Evolutionary conservation across 345 rosid genomes (phyloP).

Genomic region (Eucalyptus rudis): DNA sequence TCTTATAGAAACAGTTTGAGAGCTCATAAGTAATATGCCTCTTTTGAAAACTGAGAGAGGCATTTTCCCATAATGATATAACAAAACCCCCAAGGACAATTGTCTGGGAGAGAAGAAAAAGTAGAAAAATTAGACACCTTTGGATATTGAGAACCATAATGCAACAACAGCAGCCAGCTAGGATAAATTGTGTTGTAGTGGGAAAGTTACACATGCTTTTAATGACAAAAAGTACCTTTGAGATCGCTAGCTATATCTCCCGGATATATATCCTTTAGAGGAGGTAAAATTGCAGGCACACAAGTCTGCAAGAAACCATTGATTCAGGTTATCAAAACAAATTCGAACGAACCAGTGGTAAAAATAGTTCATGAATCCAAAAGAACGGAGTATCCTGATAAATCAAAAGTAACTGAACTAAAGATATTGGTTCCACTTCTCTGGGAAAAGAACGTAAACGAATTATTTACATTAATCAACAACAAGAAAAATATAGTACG

Average conservation of each 20-base stretch:
- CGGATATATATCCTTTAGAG: slow-evolving; percentile 55
- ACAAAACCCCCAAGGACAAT: not conserved
- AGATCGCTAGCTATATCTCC: slow-evolving; percentile 56
- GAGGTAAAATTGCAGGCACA: slow-evolving; percentile 76
- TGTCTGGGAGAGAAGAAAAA: not conserved
- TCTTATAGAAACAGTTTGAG: not conserved
- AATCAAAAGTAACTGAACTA: not conserved
- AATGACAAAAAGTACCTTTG: slow-evolving; percentile 23
- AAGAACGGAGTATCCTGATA: not conserved
- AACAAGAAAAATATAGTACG: not conserved
- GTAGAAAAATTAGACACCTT: not conserved
- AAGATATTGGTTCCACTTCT: not conserved
- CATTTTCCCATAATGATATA: not conserved
- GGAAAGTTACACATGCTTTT: not conserved
- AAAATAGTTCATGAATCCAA: not conserved
- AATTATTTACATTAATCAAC: not conserved
- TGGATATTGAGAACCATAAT: not conserved
- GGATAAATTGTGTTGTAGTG: not conserved
- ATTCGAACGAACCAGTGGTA: not conserved
- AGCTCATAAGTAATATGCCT: not conserved
- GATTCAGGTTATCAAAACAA: not conserved
- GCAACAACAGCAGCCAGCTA: not conserved
- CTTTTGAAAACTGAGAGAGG: not conserved
- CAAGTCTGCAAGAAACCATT: slow-evolving; percentile 45
- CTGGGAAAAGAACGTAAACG: not conserved